phyloP scores from a whole-genome alignment of 345 rosid genomes.

The Corchorus olitorius region DNA sequence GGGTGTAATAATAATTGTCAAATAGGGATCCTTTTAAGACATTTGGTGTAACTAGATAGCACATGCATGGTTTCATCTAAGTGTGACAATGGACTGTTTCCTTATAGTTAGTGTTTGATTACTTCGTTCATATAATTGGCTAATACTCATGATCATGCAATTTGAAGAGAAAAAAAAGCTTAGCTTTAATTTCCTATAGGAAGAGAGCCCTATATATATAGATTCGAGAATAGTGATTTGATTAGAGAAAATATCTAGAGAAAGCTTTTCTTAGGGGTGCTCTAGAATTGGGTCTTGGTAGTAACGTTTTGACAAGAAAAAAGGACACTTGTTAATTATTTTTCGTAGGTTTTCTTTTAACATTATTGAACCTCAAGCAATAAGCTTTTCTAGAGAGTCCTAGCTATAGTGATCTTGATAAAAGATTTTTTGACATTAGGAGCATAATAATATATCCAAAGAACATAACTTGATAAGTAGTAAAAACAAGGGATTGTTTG shows the following conservation, averaged over 20 bases:
- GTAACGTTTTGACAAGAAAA: background rate
- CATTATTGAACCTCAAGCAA: background rate
- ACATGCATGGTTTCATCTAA: constrained; percentile 45
- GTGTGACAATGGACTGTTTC: constrained; percentile 21
- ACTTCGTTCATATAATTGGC: background rate
- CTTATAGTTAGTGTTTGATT: constrained; percentile 8
- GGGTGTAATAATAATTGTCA: constrained; percentile 40
- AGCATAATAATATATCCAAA: no score
- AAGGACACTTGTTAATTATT: background rate
- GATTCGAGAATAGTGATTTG: background rate
- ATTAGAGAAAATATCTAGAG: background rate
- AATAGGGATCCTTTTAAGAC: constrained; percentile 21
- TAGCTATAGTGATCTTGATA: background rate
- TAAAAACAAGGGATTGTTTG: background rate
- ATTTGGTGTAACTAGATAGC: constrained; percentile 47
- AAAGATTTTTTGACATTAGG: background rate
- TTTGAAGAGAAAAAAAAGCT: constrained; percentile 3
- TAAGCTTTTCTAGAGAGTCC: background rate
- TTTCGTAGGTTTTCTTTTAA: background rate
- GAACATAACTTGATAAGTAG: no score
- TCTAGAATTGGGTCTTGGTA: background rate
- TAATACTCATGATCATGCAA: background rate
- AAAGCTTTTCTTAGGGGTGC: background rate
- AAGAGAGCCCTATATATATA: background rate
- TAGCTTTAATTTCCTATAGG: background rate